Evolutionary conservation across 306 rosid genomes (phyloP), one percentile per base, ranked within the genome.

Genomic region (Benincasa hispida): DNA sequence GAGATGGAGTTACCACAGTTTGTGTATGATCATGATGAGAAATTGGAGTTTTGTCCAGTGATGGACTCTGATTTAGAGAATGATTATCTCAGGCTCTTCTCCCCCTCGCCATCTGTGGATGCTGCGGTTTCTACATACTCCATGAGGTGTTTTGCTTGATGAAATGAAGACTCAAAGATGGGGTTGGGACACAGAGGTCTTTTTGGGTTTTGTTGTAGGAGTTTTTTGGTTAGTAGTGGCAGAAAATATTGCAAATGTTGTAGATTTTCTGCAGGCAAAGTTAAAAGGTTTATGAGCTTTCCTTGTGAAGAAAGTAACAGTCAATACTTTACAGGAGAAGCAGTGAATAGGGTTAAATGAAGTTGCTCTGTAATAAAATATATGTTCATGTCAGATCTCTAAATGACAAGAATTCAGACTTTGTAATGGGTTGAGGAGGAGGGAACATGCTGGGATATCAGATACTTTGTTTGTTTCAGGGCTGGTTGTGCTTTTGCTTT

Each of bases 1-100:
- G 77, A 74, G n/a, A 74, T 74, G 65, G 62, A 74, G 65, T 32
- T 74, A 35, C 77, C 77, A 19, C 13, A 54, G 22, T 74, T 74
- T 41, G 77, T 74, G 48, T 74, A 51, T 34, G 77, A 74, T 74
- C 47, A 34, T 22, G 77, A 74, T 54, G 50, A 51, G 65, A 54
- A 74, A 21, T 54, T 74, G 62, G 77, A 51, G 50, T 28, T 32
- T n/a, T 51, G 13, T 41, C 63, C 77, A 12, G 34, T 74, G 77
- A 54, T 74, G 25, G 48, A 54, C 51, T 74, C 61, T 74, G 65
- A 48, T 34, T 74, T 54, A 9, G 77, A 74, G 30, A 74, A 24
- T 54, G 77, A 74, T 54, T 74, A 54, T 41, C 77, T 56, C 50
- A 53, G 50, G 39, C 30, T 74, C 22, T 32, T 74, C 24, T 11